phyloP scores from a whole-genome alignment of 257 asterid species.

The Jacaranda copaia region DNA sequence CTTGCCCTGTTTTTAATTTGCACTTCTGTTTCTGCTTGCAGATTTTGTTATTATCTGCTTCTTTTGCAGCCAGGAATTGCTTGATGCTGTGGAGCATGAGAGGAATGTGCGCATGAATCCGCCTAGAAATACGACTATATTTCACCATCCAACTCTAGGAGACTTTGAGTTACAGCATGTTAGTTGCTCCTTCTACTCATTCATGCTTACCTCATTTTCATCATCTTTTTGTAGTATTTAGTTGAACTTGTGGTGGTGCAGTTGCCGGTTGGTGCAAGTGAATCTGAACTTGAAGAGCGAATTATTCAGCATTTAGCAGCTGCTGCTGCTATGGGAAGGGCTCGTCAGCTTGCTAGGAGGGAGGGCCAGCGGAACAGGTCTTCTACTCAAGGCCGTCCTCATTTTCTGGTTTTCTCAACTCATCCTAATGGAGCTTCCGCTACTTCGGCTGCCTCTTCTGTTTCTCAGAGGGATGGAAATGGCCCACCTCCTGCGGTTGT shows the following conservation, averaged over 20 bases:
- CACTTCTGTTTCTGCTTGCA: neutral
- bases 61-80: conserved; percentile 69
- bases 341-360: conserved; percentile 78
- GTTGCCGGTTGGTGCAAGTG: conserved; percentile 78
- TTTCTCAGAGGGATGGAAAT: conserved; percentile 37
- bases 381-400: conserved; percentile 76
- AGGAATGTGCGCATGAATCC: conserved; percentile 69
- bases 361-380: conserved; percentile 77
- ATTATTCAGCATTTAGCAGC: conserved; percentile 92
- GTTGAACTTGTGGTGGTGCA: conserved; percentile 40
- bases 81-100: conserved; percentile 74
- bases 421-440: conserved; percentile 59
- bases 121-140: conserved; percentile 63
- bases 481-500: conserved; percentile 44
- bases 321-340: conserved; percentile 93
- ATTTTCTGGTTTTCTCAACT: conserved; percentile 73
- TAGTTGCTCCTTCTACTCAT: conserved; percentile 23
- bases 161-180: conserved; percentile 78
- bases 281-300: conserved; percentile 84
- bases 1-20: neutral
- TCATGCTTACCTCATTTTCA: neutral
- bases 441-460: conserved; percentile 39
- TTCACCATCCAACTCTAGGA: conserved; percentile 77
- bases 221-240: neutral
- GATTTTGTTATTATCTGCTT: neutral